Evolutionary conservation across 257 asterid genomes (phyloP), one percentile per base, ranked within the genome.

Genomic region (Solanum lignicaule): DNA sequence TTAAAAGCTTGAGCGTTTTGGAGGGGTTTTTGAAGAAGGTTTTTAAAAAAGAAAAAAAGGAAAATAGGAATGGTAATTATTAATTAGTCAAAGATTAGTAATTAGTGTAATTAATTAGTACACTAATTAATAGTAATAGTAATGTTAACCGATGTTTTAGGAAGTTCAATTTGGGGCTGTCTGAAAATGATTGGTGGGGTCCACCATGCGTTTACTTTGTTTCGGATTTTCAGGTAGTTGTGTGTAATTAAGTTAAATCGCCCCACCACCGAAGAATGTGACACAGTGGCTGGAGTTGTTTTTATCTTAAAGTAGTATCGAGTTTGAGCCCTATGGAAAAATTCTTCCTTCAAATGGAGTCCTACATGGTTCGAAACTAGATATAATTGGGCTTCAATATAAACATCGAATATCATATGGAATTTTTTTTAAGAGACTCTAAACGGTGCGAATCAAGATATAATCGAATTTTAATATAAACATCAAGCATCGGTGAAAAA

Each of bases 1-100:
- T 81, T 81, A 27, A 81, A 81, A 81, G 85, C 69, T 81, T 81
- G 41, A 48, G 68, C 85, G 29, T 48, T 81, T 81, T 81, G 85
- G 85, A 81, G 69, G 85, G 85, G 12, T 29, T 81, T 81, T 29
- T 81, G 85, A 48, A 81, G 29, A 81, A 81, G 69, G 69, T 81
- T 79, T 46, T 9, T 2, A 8, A 39, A 39, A 39, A 39, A 36
- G 11, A 10, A 3, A 25, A 18, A 4, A 15, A 41, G 1, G 15
- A 79, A 15, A 79, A 79, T 41, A 33, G 41, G 2, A 81, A 81
- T 14, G 38, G 84, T 9, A 79, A 79, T 27, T 81, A 25, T 41
- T 78, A n/a, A 23, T 79, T 27, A 79, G 66, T 43, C 52, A 43
- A 43, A 43, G 48, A 39, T 25, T 78, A 41, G 43, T 27, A 81